A percentile compares a stretch with the other conserved stretches of the same genome.
These are phyloP conservation scores for Solanum microdontum DNA, from an alignment of 257 asterid genomes.

Conservation along the genomic window DNA sequence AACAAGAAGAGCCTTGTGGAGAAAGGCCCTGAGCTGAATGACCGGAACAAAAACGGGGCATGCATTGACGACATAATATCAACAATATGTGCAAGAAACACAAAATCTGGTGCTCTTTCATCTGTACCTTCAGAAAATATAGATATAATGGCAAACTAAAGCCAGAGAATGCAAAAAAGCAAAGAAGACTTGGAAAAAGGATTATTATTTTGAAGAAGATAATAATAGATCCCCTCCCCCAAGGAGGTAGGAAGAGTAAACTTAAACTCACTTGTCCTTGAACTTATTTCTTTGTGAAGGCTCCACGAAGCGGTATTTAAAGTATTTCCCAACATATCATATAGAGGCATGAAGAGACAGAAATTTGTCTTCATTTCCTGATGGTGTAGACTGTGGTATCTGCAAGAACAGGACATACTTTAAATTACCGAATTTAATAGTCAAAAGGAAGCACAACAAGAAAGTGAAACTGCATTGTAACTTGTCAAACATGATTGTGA, in stretches of 20 bases:
- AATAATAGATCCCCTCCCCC: not conserved
- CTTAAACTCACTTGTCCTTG: conserved; percentile 51
- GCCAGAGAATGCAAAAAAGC: not conserved
- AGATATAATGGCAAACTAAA: not conserved
- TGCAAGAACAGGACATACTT: conserved; percentile 18
- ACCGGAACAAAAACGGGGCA: conserved; percentile 54
- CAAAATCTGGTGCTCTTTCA: conserved; percentile 76
- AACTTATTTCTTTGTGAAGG: conserved; percentile 45
- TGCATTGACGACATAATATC: conserved; percentile 76
- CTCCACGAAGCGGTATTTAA: conserved; percentile 47
- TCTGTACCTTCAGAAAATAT: conserved; percentile 22
- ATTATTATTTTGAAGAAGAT: not conserved
- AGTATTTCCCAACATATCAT: conserved; percentile 63
- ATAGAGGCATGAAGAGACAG: conserved; percentile 93
- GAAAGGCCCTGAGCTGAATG: conserved; percentile 78
- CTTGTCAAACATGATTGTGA: not conserved
- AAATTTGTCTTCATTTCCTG: conserved; percentile 51
- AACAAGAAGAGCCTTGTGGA: conserved; percentile 48
- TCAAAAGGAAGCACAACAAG: not conserved
- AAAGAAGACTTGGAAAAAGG: not conserved
- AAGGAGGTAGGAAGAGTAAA: not conserved
- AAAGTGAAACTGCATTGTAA: not conserved
- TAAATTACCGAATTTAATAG: not conserved
- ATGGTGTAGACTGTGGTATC: conserved; percentile 77
- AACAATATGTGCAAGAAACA: conserved; percentile 81